Evolutionary conservation across 2,329 filamentous ascomycete genomes (phyloP), one percentile per base, ranked within the genome.

Genomic region (Trichoderma cornu-damae): DNA sequence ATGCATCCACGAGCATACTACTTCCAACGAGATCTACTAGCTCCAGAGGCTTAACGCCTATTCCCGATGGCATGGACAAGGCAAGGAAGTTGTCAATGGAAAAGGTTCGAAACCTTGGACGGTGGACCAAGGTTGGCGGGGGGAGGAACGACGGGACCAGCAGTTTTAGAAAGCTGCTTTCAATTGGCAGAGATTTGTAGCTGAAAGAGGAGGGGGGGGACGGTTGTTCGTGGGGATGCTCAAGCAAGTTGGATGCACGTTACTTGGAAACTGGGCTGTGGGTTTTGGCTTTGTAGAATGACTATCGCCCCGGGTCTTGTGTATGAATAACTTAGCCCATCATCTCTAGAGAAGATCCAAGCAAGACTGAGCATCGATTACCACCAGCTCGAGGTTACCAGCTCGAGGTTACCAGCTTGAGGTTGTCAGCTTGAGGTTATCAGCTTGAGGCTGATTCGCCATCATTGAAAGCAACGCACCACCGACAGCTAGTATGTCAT

Each of bases 91-190:
- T 37, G 5, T 44, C 57, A 35, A 28, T 9, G 6, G 58, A 59
- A 20, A 59, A 40, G 47, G 40, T 30, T 26, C 53, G 47, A 34
- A 52, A 28, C 2, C 11, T 48, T 24, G 20, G 28, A 8, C 32
- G 11, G 3, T 57, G 58, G 53, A 8, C 40, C 24, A 58, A 37
- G 38, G 16, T 43, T 2, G 32, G 49, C n/a, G 44, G 32, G 14
- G 37, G n/a, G 32, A 51, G 32, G 20, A 52, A 30, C n/a, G 58
- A 57, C 11, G 47, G 53, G 6, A 8, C 22, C 32, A n/a, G 47
- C 34, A 47, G 46, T 26, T 43, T 59, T 47, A 51, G 47, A 18
- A 57, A 26, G 53, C n/a, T 59, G 22, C 49, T 59, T 42, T 43
- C 49, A 24, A 46, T 59, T n/a, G 24, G 58, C 12, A 57, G 53